These are phyloP conservation scores for Colletotrichum phormii DNA, from an alignment of 2,329 filamentous ascomycete species.

Conservation along the genomic window DNA sequence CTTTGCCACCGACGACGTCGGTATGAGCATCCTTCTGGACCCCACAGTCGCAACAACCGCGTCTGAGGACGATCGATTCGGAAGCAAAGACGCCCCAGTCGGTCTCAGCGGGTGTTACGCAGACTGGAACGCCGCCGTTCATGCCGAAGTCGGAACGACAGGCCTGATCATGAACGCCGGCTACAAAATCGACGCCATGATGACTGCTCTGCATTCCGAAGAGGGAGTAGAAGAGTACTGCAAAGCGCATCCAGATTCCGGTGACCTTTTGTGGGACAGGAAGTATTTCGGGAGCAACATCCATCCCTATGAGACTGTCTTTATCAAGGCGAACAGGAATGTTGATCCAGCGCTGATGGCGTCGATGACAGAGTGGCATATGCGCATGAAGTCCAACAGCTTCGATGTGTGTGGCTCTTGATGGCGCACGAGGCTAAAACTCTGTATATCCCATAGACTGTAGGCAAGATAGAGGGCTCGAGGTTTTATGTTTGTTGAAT, in stretches of 20 bases:
- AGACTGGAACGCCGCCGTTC: slow-evolving; percentile 41
- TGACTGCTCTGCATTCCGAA: slow-evolving; percentile 43
- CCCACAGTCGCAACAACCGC: slow-evolving; percentile 39
- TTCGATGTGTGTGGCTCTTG: not conserved
- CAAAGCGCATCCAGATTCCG: slow-evolving; percentile 20
- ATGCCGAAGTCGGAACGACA: slow-evolving; percentile 47
- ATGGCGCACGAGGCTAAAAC: not conserved
- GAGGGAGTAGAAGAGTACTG: slow-evolving; percentile 13
- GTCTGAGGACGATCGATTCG: slow-evolving; percentile 40
- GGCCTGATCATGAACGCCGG: slow-evolving; percentile 43
- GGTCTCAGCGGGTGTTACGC: slow-evolving; percentile 46
- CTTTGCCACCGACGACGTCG: slow-evolving; percentile 50
- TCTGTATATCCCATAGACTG: not conserved
- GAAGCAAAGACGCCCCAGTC: slow-evolving; percentile 41
- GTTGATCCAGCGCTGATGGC: slow-evolving; percentile 29
- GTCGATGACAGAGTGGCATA: not conserved
- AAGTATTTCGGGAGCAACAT: slow-evolving; percentile 47
- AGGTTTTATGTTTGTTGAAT: not conserved
- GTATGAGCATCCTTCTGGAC: slow-evolving; percentile 50
- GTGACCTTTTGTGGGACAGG: slow-evolving; percentile 41
- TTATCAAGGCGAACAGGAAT: slow-evolving; percentile 47
- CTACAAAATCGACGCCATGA: slow-evolving; percentile 48
- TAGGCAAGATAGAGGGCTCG: not conserved
- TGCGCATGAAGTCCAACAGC: not conserved
- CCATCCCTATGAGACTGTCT: slow-evolving; percentile 52